Conservation (phyloP, 2,329 filamentous ascomycete genomes). For the Mycosphaerelloides madeirae region DNA sequence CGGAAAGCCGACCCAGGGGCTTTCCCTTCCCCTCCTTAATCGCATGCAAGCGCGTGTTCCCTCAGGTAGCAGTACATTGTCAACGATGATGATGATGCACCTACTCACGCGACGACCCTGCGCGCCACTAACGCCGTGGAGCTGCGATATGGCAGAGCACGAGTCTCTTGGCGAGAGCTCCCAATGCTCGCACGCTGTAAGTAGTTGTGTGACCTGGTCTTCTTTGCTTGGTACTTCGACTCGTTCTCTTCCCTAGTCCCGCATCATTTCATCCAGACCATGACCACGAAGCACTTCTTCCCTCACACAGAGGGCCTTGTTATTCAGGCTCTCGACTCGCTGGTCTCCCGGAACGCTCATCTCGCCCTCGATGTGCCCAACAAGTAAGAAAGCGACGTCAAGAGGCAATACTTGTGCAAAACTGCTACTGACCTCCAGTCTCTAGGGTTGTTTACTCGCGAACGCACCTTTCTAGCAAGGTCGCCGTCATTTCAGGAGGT, state of each 20-base stretch:
- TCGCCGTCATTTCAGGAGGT: slow-evolving; percentile 45
- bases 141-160: too few relatives aligned
- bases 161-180: too few relatives aligned
- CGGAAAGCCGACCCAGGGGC: too few relatives aligned
- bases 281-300: slow-evolving; percentile 55
- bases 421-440: neutral
- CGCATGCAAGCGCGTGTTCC: too few relatives aligned
- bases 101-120: too few relatives aligned
- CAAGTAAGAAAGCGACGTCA: slow-evolving; percentile 21
- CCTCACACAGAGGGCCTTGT: slow-evolving; percentile 48
- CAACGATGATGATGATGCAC: too few relatives aligned
- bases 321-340: slow-evolving; percentile 44
- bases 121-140: too few relatives aligned
- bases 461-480: slow-evolving; percentile 40
- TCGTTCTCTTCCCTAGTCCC: neutral
- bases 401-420: slow-evolving; percentile 33
- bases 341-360: slow-evolving; percentile 43
- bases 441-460: slow-evolving; percentile 38
- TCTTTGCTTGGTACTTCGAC: too few relatives aligned
- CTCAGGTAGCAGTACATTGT: too few relatives aligned
- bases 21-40: too few relatives aligned
- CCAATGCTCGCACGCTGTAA: too few relatives aligned
- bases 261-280: slow-evolving; percentile 21
- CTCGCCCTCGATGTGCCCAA: slow-evolving; percentile 43
- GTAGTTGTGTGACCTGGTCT: too few relatives aligned